These are phyloP conservation scores for Pseudonitzschia delicatissima DNA, from an alignment of 108 stramenopile genomes.

Conservation along the genomic window DNA sequence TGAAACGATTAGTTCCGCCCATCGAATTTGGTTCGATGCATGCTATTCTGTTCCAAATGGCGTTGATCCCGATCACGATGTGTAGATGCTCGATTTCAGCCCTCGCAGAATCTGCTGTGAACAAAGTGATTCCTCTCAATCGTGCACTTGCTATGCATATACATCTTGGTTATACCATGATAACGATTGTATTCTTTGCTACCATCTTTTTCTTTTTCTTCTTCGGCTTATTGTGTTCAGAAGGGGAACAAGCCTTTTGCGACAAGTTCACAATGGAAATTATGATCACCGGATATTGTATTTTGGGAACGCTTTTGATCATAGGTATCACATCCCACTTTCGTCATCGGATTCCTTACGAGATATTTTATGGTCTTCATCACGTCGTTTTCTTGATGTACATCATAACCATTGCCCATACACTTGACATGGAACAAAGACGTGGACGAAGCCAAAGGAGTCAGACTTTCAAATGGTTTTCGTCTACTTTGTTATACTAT, in stretches of 20 bases:
- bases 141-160: conserved; percentile 35
- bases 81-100: conserved; percentile 36
- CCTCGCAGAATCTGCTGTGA: conserved; percentile 21
- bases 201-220: conserved; percentile 47
- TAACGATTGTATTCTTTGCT: conserved; percentile 32
- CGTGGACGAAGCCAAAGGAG: conserved; percentile 21
- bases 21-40: conserved; percentile 55
- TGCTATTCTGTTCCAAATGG: conserved; percentile 56
- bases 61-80: conserved; percentile 48
- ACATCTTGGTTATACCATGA: conserved; percentile 43
- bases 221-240: conserved; percentile 36
- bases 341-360: conserved; percentile 40
- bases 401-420: conserved; percentile 39
- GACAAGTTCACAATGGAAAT: conserved; percentile 44
- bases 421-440: conserved; percentile 37
- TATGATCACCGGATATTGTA: conserved; percentile 43
- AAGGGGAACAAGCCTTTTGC: conserved; percentile 44
- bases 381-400: conserved; percentile 42
- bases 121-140: conserved; percentile 36
- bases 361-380: conserved; percentile 41
- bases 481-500: conserved; percentile 37
- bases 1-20: conserved; percentile 35
- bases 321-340: conserved; percentile 34
- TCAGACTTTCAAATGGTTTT: conserved; percentile 53
- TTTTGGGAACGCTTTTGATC: conserved; percentile 30